Conservation (phyloP, 139 green algal species). For the Nannochloris sp. region DNA sequence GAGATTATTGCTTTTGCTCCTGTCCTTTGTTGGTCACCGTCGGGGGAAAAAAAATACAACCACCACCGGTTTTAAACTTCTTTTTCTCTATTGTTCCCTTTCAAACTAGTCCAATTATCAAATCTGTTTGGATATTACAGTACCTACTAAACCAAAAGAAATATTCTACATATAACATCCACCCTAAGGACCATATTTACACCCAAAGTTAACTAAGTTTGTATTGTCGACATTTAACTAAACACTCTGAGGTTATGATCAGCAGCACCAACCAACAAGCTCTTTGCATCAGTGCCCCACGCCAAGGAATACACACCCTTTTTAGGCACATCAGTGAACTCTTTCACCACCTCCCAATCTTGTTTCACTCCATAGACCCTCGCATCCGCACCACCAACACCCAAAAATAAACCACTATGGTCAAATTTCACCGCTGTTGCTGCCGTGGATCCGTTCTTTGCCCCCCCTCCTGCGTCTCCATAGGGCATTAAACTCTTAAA, state of each 20-base stretch:
- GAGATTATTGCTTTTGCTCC: no score
- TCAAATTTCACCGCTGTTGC: conserved; percentile 60
- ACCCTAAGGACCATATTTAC: not conserved
- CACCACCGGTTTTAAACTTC: no score
- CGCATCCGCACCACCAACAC: conserved; percentile 62
- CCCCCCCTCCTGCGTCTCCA: conserved; percentile 13
- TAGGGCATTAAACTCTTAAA: conserved; percentile 58
- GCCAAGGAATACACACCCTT: conserved; percentile 54
- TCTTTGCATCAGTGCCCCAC: conserved; percentile 53
- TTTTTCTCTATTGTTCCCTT: no score
- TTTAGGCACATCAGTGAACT: conserved; percentile 60
- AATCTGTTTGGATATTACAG: not conserved
- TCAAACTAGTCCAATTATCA: no score
- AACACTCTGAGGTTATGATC: conserved; percentile 88
- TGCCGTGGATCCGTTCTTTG: no score
- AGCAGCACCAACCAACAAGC: conserved; percentile 61
- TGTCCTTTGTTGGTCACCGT: no score
- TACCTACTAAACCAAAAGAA: not conserved
- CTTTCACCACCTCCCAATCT: conserved; percentile 60
- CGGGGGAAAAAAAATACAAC: no score
- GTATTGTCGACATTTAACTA: no score
- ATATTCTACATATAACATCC: not conserved
- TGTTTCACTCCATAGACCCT: conserved; percentile 68
- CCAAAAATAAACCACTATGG: conserved; percentile 76
- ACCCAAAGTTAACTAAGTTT: not conserved